Base-by-base conservation (phyloP, 2,329 filamentous ascomycete genomes). In the Polychaeton citri region DNA sequence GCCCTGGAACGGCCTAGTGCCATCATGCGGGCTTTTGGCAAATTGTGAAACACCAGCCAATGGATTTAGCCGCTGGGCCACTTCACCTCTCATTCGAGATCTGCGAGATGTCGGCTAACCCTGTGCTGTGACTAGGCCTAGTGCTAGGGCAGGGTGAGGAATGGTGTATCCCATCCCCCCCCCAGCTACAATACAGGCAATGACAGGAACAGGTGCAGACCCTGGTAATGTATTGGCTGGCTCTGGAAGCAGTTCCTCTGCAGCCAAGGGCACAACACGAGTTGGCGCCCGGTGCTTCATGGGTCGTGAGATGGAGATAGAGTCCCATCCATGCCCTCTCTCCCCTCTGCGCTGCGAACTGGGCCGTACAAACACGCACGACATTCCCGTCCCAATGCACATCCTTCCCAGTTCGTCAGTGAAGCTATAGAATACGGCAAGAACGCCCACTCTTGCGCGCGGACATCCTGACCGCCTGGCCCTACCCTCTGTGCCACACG, bases 361-460 rank as follows among this genome's bases (percentile, higher is more conserved):
- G 24, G 24, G 24, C 24, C 24, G 24, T 28, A 28, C 24, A 28
- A 12, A 28, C 24, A 28, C 24, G 7, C 24, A 28, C 24, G 24
- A 28, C 24, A 28, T 28, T 28, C 24, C 24, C 24, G 15, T 15
- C 24, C 24, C 15, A 28, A 28, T 28, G 24, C 24, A 15, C 24
- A 28, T 15, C 12, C 24, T 28, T 28, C 24, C 24, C 24, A 28
- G 15, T 10, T 28, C 15, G 24, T 28, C 24, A 7, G 12, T 28
- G 19, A 33, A 32, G 55, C 49, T 64, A 64, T 63, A 64, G 59
- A 60, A 63, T 55, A 44, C 52, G 48, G 39, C 44, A 44, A 50
- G 57, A 55, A 55, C 57, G 56, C 60, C 55, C 47, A 30, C 59
- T 52, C 53, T 50, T 57, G 56, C 60, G 55, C 55, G 50, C 55